Evolutionary conservation across 305 asterid species (phyloP).

Genomic region (Rubia peregrina): DNA sequence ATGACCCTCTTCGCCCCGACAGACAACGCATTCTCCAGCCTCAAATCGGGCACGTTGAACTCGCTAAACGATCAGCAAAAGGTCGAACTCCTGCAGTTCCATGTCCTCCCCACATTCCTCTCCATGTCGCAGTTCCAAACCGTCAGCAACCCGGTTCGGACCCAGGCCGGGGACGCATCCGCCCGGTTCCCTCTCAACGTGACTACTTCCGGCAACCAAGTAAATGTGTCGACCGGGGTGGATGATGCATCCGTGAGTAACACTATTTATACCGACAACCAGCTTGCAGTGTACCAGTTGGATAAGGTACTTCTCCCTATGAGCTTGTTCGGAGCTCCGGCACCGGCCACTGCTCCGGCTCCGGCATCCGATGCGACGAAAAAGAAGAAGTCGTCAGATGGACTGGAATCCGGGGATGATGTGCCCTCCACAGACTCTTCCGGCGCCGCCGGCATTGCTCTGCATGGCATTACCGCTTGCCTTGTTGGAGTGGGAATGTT

Average conservation of each 20-base stretch:
- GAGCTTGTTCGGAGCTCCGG: conserved; percentile 30
- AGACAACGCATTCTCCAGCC: conserved; percentile 34
- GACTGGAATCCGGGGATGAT: conserved; percentile 23
- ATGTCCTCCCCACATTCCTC: conserved; percentile 27
- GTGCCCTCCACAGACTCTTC: conserved; percentile 21
- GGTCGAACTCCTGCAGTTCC: conserved; percentile 30
- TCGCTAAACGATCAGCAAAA: conserved; percentile 32
- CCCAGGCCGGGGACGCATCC: conserved; percentile 37
- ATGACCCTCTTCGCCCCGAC: conserved; percentile 41
- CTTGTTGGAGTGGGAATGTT: conserved; percentile 13
- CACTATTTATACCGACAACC: conserved; percentile 30
- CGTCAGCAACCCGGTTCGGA: conserved; percentile 38
- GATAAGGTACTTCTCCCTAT: conserved; percentile 44
- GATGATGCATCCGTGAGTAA: conserved; percentile 31
- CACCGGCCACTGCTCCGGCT: conserved; percentile 31
- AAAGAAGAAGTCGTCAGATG: conserved; percentile 20
- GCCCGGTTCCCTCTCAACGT: conserved; percentile 34
- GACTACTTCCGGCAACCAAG: conserved; percentile 38
- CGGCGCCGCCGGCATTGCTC: conserved; percentile 15
- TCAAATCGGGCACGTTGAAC: conserved; percentile 32
- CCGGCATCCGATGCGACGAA: conserved; percentile 11
- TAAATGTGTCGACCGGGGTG: conserved; percentile 37
- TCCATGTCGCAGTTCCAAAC: conserved; percentile 39
- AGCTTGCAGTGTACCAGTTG: conserved; percentile 37
- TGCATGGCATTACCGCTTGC: conserved; percentile 22